These are phyloP conservation scores for Petrea volubilis DNA, from an alignment of 257 asterid genomes.

Conservation along the genomic window DNA sequence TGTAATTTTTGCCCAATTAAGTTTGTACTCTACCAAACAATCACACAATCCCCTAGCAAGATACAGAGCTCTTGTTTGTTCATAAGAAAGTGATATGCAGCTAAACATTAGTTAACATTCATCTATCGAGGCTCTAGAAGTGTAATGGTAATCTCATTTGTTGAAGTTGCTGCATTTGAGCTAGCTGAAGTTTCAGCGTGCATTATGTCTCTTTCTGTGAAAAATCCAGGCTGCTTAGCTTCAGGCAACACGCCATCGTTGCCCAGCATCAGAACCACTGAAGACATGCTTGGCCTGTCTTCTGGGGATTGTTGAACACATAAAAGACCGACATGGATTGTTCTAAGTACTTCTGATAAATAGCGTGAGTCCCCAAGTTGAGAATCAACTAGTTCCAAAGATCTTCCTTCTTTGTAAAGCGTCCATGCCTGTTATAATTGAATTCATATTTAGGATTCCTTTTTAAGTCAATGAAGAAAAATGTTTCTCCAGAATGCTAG, in stretches of 20 bases:
- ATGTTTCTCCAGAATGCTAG: background rate
- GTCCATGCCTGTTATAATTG: slow-evolving; percentile 37
- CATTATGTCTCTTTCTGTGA: slow-evolving; percentile 24
- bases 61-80: no score
- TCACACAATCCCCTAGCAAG: no score
- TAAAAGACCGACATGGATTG: slow-evolving; percentile 35
- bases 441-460: background rate
- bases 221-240: slow-evolving; percentile 33
- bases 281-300: slow-evolving; percentile 40
- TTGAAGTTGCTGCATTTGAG: background rate
- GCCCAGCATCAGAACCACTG: slow-evolving; percentile 30
- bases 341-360: slow-evolving; percentile 20
- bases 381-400: slow-evolving; percentile 28
- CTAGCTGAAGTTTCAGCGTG: background rate
- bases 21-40: no score
- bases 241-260: slow-evolving; percentile 27
- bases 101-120: background rate
- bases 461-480: background rate
- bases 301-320: slow-evolving; percentile 32
- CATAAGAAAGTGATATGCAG: background rate
- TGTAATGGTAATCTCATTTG: slow-evolving; percentile 14
- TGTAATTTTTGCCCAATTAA: no score
- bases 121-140: background rate
- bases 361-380: background rate
- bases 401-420: slow-evolving; percentile 37